Evolutionary conservation across 2,329 filamentous ascomycete species (phyloP).

Genomic region (Fusarium torulosum): DNA sequence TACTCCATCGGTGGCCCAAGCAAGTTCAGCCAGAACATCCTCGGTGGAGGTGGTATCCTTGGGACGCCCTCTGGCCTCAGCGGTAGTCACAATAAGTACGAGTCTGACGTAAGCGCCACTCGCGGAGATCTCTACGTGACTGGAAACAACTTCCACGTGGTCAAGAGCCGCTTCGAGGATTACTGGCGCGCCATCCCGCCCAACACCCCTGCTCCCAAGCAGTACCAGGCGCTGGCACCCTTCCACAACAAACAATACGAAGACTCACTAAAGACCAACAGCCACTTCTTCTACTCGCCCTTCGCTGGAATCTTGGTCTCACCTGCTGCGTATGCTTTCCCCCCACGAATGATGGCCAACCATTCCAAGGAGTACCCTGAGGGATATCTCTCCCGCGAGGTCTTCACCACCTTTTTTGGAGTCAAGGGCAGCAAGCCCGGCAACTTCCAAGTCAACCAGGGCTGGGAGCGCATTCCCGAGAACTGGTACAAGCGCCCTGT

Average conservation of each 20-base stretch:
- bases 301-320: slow-evolving; percentile 10
- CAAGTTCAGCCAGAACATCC: slow-evolving; percentile 55
- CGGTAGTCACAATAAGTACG: slow-evolving; percentile 67
- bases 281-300: slow-evolving; percentile 1
- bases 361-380: slow-evolving; percentile 11
- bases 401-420: slow-evolving; percentile 15
- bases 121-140: slow-evolving; percentile 64
- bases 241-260: slow-evolving; percentile 56
- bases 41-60: slow-evolving; percentile 52
- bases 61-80: slow-evolving; percentile 50
- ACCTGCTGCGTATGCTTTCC: slow-evolving; percentile 12
- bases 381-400: slow-evolving; percentile 10
- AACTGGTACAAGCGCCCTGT: slow-evolving; percentile 16
- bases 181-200: slow-evolving; percentile 21
- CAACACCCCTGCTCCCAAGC: slow-evolving; percentile 18
- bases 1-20: slow-evolving; percentile 65
- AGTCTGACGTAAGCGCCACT: slow-evolving; percentile 65
- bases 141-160: slow-evolving; percentile 62
- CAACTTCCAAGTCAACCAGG: slow-evolving; percentile 21
- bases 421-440: slow-evolving; percentile 11
- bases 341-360: slow-evolving; percentile 19
- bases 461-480: slow-evolving; percentile 15
- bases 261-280: slow-evolving; percentile 44
- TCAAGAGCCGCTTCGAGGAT: slow-evolving; percentile 60
- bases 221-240: slow-evolving; percentile 10